Evolutionary conservation across 2,329 filamentous ascomycete genomes (phyloP).

Genomic region (Penicillium concentricum): DNA sequence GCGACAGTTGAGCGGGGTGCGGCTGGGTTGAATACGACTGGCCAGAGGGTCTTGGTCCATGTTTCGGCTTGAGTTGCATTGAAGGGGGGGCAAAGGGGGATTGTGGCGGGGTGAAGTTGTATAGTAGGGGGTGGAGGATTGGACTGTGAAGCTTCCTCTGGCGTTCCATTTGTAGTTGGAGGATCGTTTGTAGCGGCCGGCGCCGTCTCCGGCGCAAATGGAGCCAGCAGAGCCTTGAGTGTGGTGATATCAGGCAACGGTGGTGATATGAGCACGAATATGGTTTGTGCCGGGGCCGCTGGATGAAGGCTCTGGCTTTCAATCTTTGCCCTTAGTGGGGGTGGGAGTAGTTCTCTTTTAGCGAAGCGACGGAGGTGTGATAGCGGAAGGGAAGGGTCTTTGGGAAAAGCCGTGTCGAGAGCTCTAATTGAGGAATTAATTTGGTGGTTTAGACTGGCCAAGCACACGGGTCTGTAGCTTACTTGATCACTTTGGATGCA

Average conservation of each 20-base stretch:
- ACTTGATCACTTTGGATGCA: slow-evolving; percentile 47
- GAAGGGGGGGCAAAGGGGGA: slow-evolving; percentile 44
- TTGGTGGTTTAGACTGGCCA: background rate
- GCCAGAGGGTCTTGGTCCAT: slow-evolving; percentile 46
- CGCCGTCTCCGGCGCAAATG: slow-evolving; percentile 29
- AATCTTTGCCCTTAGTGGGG: slow-evolving; percentile 25
- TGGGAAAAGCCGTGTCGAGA: slow-evolving; percentile 39
- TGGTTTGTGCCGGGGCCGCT: slow-evolving; percentile 26
- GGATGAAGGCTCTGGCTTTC: slow-evolving; percentile 17
- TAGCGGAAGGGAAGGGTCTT: slow-evolving; percentile 32
- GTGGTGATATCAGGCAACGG: slow-evolving; percentile 39
- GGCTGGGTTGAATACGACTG: slow-evolving; percentile 46
- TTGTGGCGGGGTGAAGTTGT: slow-evolving; percentile 31
- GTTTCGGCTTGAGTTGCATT: slow-evolving; percentile 40
- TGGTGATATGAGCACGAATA: slow-evolving; percentile 44
- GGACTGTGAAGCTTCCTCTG: slow-evolving; percentile 2
- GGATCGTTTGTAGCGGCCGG: slow-evolving; percentile 10
- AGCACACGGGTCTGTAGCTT: slow-evolving; percentile 7
- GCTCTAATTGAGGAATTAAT: slow-evolving; percentile 26
- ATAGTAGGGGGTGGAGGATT: slow-evolving; percentile 18
- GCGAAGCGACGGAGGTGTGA: slow-evolving; percentile 45
- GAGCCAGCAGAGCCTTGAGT: slow-evolving; percentile 37
- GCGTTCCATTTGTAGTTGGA: background rate
- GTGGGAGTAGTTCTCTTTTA: slow-evolving; percentile 36
- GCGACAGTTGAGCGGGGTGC: slow-evolving; percentile 44